Evolutionary conservation across 129 eudicot genomes (phyloP), one percentile per base, ranked within the genome.

Genomic region (Arctium minus): DNA sequence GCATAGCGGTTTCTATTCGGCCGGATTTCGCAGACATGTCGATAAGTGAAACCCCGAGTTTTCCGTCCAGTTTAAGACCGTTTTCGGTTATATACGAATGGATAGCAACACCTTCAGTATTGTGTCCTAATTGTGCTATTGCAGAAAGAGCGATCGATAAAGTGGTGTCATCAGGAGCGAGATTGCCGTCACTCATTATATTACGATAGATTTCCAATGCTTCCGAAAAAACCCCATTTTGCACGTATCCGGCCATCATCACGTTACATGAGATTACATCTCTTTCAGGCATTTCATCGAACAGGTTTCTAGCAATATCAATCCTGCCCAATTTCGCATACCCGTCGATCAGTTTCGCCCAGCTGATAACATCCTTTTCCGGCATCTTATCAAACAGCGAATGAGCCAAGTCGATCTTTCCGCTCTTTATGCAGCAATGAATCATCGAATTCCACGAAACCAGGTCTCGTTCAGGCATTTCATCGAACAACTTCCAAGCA

Each of bases 1-100:
- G 44, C 77, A 85, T 76, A 3, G 97, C 97, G 50, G 80, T 78
- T 36, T 93, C 92, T 62, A 89, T 86, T 81, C 86, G 82, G 39
- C 97, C 98, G 81, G 91, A 93, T 38, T 93, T 93, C 38, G 94
- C 90, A 46, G 91, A 93, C 97, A 93, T 93, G 87, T 91, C 88
- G 77, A 93, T 78, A 72, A 93, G 89, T 17, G 98, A 88, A 81
- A 88, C 93, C 39, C 92, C 97, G 46, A 91, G 90, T 78, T 91
- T 88, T 73, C 90, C 91, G 33, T 79, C 82, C 38, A 83, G 75
- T 17, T 33, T 44, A 75, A 87, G 73, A 3, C 85, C 83, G 38
- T 88, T 85, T 38, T 84, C 70, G 56, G 65, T 70, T 67, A 93
- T 86, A 32, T 87, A 87, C 5, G 30, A 2, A 79, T 93, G 98